Evolutionary conservation across 768 basidiomycete genomes (phyloP).

Genomic region (Xanthoconium purpureum): DNA sequence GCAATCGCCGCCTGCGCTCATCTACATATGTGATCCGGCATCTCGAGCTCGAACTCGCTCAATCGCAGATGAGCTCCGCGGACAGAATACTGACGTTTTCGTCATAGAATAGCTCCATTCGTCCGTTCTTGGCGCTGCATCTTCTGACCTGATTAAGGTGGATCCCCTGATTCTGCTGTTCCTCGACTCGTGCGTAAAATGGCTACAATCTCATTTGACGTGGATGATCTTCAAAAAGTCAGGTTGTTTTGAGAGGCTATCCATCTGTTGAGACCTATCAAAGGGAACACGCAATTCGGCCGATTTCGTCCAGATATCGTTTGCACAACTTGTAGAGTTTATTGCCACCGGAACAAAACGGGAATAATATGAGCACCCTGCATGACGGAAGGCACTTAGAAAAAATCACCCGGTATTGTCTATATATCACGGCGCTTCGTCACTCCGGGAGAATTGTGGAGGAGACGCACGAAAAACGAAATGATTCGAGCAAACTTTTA

Average conservation of each 20-base stretch:
- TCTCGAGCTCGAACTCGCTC: not conserved
- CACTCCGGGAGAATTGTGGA: not conserved
- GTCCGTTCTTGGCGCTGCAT: not conserved
- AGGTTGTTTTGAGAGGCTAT: too few relatives aligned
- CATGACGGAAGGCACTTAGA: not conserved
- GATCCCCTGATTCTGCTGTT: too few relatives aligned
- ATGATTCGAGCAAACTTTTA: slow-evolving; percentile 3
- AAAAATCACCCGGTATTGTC: not conserved
- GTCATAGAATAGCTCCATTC: slow-evolving; percentile 5
- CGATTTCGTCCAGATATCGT: slow-evolving; percentile 2
- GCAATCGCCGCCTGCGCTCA: not conserved
- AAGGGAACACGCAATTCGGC: not conserved
- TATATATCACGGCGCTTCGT: not conserved
- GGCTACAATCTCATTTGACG: too few relatives aligned
- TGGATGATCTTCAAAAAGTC: not conserved
- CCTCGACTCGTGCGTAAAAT: not conserved
- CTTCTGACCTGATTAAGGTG: too few relatives aligned
- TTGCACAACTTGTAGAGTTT: slow-evolving; percentile 11
- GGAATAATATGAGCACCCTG: not conserved
- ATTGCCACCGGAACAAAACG: slow-evolving; percentile 18
- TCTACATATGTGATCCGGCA: not conserved
- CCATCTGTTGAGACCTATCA: not conserved
- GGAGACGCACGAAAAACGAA: not conserved
- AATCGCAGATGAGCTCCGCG: slow-evolving; percentile 6
- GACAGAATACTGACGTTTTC: slow-evolving; percentile 9